These are phyloP conservation scores for Penicillium sp. DNA, from an alignment of 2,329 filamentous ascomycete genomes.

Conservation along the genomic window DNA sequence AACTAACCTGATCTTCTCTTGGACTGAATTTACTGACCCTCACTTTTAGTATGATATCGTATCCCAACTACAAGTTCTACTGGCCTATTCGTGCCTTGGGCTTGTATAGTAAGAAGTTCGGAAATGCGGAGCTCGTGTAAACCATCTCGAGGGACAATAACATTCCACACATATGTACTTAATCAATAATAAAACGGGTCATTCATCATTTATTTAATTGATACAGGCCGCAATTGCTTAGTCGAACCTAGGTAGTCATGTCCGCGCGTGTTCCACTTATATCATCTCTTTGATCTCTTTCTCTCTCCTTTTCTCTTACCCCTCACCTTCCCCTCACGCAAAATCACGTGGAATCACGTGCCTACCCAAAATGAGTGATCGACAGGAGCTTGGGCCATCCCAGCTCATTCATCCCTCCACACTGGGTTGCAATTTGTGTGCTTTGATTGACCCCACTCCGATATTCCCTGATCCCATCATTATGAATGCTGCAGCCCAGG, in stretches of 20 bases:
- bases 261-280: too few species aligned
- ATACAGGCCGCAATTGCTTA: not conserved
- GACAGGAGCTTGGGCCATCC: not conserved
- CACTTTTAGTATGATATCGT: slow-evolving; percentile 79
- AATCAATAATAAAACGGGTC: not conserved
- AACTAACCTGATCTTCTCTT: not conserved
- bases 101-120: slow-evolving; percentile 75
- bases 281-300: too few species aligned
- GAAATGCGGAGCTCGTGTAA: slow-evolving; percentile 56
- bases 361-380: not conserved
- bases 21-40: slow-evolving; percentile 18
- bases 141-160: slow-evolving; percentile 12
- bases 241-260: not conserved
- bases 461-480: not conserved
- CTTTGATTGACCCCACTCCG: too few species aligned
- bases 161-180: slow-evolving; percentile 1
- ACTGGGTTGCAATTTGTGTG: not conserved
- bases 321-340: not conserved
- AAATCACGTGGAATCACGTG: not conserved
- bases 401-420: not conserved
- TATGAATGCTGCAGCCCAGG: slow-evolving; percentile 57
- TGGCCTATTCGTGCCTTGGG: slow-evolving; percentile 93
- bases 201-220: not conserved
- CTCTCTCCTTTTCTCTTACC: not conserved
- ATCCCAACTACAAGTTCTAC: slow-evolving; percentile 97